phyloP scores from a whole-genome alignment of 2,329 filamentous ascomycete genomes.

The Colletotrichum sp. region DNA sequence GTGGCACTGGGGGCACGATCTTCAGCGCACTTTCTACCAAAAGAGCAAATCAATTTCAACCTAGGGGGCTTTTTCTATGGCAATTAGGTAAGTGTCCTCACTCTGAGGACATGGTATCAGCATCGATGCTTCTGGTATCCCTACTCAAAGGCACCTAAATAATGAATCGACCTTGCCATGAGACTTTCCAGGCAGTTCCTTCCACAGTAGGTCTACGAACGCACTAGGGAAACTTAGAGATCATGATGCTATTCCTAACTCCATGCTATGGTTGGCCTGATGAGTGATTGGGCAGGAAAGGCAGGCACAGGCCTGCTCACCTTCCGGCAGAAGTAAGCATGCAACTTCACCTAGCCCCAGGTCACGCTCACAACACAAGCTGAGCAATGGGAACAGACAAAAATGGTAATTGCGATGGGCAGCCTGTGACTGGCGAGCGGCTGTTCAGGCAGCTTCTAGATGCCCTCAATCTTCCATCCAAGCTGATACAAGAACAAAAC shows the following conservation, averaged over 20 bases:
- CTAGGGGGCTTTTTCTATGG: not conserved
- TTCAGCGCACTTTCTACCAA: not conserved
- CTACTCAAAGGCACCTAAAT: not conserved
- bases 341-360: not conserved
- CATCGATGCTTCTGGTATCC: not conserved
- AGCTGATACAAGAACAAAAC: accelerated
- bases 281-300: not conserved
- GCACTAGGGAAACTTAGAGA: accelerated
- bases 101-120: accelerated
- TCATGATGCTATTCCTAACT: not conserved
- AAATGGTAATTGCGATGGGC: not conserved
- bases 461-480: not conserved
- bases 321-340: not conserved
- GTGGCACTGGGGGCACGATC: not conserved
- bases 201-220: accelerated
- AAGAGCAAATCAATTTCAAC: not conserved
- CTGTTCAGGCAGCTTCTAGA: not conserved
- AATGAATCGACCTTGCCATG: accelerated
- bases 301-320: not conserved
- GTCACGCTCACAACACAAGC: not conserved
- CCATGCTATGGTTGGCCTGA: not conserved
- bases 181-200: not conserved
- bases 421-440: not conserved
- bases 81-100: not conserved
- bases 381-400: not conserved